phyloP scores from a whole-genome alignment of 495 filamentous ascomycete genomes.

The Lepraria neglecta region DNA sequence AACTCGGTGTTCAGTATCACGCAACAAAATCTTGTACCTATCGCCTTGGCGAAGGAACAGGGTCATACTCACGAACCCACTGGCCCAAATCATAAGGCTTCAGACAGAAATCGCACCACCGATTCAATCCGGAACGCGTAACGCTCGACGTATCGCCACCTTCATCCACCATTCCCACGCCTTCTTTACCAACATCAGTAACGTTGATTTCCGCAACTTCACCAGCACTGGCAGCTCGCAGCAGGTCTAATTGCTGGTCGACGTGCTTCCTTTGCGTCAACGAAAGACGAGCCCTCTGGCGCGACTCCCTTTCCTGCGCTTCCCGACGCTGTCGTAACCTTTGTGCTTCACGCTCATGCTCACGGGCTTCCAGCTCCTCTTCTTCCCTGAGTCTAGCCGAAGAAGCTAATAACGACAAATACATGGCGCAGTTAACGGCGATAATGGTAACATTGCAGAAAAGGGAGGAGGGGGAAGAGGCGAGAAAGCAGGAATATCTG shows the following conservation, averaged over 20 bases:
- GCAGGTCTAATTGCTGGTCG: constrained; percentile 3
- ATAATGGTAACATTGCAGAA: neutral
- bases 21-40: neutral
- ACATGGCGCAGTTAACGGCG: neutral
- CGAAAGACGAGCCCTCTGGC: neutral
- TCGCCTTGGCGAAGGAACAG: no score
- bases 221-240: neutral
- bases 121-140: neutral
- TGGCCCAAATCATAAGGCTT: neutral
- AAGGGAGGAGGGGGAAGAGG: neutral
- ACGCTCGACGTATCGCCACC: neutral
- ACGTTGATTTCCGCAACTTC: neutral
- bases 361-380: neutral
- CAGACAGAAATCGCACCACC: constrained; percentile 1
- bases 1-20: neutral
- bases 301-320: constrained; percentile 1
- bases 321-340: neutral
- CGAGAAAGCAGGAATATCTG: neutral
- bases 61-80: neutral
- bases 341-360: neutral
- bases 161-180: neutral
- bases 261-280: neutral
- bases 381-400: constrained; percentile 1
- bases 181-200: neutral
- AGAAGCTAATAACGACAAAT: neutral